Evolutionary conservation across 495 filamentous ascomycete genomes (phyloP), one percentile per base, ranked within the genome.

Genomic region (Xylaria telfairii): DNA sequence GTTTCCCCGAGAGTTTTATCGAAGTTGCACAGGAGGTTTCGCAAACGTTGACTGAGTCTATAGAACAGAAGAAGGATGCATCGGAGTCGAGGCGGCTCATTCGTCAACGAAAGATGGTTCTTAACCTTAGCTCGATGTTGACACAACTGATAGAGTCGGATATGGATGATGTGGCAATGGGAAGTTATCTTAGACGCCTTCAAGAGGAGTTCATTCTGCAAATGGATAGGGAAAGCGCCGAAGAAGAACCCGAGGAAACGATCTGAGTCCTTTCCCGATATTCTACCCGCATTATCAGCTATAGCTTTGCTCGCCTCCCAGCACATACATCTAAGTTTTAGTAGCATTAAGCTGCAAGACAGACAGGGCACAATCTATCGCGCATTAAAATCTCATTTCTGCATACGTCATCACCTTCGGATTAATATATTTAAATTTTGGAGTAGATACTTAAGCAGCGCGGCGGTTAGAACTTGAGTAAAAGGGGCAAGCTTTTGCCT

Each of bases 71-170:
- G 46, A 85, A 84, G 65, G 90, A 92, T 76, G 87, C 82, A 68
- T 83, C 82, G 7, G 87, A 90, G 13, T 82, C 85, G 42, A 81
- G 85, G 9, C 77, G 92, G 10, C 81, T 91, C 8, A 85, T 88
- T 5, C 83, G 86, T 5, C 88, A 90, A 24, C 86, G 93, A 46
- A 95, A 91, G 68, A 75, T 97, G 24, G 81, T 97, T 7, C 83
- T 96, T 24, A 90, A 87, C 34, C 78, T 99, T 44, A 86, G 89
- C 28, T 93, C 96, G 72, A 89, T 91, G 61, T 82, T 98, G n/a
- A 74, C 87, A 17, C 91, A 96, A 68, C 91, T 92, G 0, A 80
- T 84, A 8, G 83, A 90, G 19, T 90, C 92, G 0, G 86, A 81
- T 5, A 91, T 97, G 88, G 87, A 92, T 41, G 89, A 88, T 7